phyloP scores from a whole-genome alignment of 768 basidiomycete species.

The Mycena indigotica region DNA sequence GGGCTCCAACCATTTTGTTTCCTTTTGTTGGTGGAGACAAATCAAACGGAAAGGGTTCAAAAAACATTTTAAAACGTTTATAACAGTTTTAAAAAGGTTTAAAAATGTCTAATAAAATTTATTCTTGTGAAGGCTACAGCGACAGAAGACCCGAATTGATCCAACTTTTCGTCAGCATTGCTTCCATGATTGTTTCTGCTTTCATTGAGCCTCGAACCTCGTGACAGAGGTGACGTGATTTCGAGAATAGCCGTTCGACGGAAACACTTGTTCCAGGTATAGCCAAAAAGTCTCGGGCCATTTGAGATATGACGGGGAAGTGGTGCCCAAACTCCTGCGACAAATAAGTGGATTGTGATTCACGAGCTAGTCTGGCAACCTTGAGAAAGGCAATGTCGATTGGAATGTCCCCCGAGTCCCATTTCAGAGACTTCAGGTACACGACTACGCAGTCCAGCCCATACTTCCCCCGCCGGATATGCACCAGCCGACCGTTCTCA shows the following conservation, averaged over 20 bases:
- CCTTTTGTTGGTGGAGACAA: background rate
- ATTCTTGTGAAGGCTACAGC: background rate
- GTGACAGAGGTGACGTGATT: conserved; percentile 25
- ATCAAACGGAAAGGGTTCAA: background rate
- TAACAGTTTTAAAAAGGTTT: background rate
- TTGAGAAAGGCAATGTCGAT: conserved; percentile 14
- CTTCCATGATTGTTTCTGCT: conserved; percentile 22
- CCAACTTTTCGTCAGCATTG: conserved; percentile 26
- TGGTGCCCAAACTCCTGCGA: conserved; percentile 1
- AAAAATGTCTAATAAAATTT: background rate
- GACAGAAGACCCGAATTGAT: conserved; percentile 10
- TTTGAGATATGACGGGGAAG: conserved; percentile 6
- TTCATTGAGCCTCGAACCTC: conserved; percentile 24
- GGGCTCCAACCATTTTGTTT: background rate
- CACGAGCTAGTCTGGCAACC: conserved; percentile 4
- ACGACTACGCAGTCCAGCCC: conserved; percentile 7
- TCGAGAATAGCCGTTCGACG: conserved; percentile 29
- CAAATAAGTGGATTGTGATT: no score
- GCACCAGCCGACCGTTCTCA: conserved; percentile 5
- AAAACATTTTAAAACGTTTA: background rate
- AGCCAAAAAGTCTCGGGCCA: conserved; percentile 18
- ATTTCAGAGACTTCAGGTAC: conserved; percentile 17
- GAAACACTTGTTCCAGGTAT: conserved; percentile 29
- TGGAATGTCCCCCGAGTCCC: conserved; percentile 3
- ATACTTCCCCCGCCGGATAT: conserved; percentile 11